Conservation (phyloP, 495 filamentous ascomycete species). For the Xylaria grammica region DNA sequence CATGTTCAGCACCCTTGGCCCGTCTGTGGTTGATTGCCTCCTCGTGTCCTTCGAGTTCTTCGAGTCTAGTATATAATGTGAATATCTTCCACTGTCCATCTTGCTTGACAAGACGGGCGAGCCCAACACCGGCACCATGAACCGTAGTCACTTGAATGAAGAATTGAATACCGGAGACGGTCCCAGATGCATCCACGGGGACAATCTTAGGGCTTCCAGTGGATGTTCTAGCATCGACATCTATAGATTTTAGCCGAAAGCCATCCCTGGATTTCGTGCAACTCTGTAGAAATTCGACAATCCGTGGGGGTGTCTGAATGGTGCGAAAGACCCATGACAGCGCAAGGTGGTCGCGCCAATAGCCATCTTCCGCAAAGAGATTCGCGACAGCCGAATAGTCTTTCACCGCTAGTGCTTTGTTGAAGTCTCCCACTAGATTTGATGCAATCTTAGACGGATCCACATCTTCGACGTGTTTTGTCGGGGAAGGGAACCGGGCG, state of each 20-base stretch:
- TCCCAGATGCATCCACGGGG: conserved; percentile 48
- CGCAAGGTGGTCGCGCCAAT: conserved; percentile 65
- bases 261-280: conserved; percentile 21
- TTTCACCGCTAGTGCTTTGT: conserved; percentile 43
- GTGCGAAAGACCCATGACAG: conserved; percentile 63
- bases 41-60: conserved; percentile 55
- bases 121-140: conserved; percentile 58
- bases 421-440: conserved; percentile 37
- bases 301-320: conserved; percentile 53
- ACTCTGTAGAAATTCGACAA: conserved; percentile 49
- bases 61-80: conserved; percentile 62
- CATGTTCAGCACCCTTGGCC: conserved; percentile 31
- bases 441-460: background rate
- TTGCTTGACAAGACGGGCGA: conserved; percentile 52
- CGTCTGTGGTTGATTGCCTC: conserved; percentile 55
- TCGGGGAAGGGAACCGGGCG: conserved; percentile 3
- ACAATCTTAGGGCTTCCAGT: conserved; percentile 47
- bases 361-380: conserved; percentile 59
- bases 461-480: background rate
- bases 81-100: conserved; percentile 63
- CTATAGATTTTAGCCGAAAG: conserved; percentile 46
- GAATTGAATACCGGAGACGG: conserved; percentile 52
- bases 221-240: conserved; percentile 46
- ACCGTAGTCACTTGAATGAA: conserved; percentile 59
- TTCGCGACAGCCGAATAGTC: conserved; percentile 35